Percentiles rank a stretch among this genome's conserved stretches.
These are phyloP conservation scores for Hyphopichia buzzinii DNA, from an alignment of 1,139 yeast species.

Conservation along the genomic window DNA sequence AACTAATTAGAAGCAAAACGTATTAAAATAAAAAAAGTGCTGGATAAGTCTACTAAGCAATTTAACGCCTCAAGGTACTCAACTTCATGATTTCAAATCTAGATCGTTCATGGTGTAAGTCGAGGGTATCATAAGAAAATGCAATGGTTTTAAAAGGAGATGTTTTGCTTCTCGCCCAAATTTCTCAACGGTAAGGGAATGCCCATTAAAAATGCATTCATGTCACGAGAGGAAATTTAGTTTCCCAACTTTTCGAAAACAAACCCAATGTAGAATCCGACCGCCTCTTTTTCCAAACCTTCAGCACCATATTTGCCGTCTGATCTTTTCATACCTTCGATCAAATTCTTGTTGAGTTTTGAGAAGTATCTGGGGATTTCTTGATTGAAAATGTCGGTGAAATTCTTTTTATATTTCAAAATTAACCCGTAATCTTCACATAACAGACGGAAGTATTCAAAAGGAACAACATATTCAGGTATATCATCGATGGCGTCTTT, in stretches of 20 bases:
- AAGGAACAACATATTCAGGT: slow-evolving; percentile 97
- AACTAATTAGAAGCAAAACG: too few relatives aligned
- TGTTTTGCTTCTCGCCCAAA: too few relatives aligned
- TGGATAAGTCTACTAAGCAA: too few relatives aligned
- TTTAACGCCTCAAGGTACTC: too few relatives aligned
- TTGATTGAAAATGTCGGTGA: slow-evolving; percentile 77
- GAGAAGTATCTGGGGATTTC: slow-evolving; percentile 68
- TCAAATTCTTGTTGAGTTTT: slow-evolving; percentile 59
- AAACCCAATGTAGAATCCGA: slow-evolving; percentile 81
- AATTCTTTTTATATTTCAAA: slow-evolving; percentile 70
- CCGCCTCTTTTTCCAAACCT: slow-evolving; percentile 84
- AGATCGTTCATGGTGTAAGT: too few relatives aligned
- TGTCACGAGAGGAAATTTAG: too few relatives aligned
- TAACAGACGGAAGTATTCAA: slow-evolving; percentile 76
- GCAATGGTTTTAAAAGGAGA: too few relatives aligned
- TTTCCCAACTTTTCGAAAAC: slow-evolving; percentile 60
- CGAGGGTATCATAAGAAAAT: too few relatives aligned
- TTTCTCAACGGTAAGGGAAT: too few relatives aligned
- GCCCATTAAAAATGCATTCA: too few relatives aligned
- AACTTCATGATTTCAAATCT: too few relatives aligned
- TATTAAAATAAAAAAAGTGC: too few relatives aligned
- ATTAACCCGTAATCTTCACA: slow-evolving; percentile 83
- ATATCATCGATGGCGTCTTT: slow-evolving; percentile 95
- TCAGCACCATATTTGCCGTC: slow-evolving; percentile 87
- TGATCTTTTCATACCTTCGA: slow-evolving; percentile 65